A percentile compares a stretch with the other conserved stretches of the same genome.
phyloP scores from a whole-genome alignment of 352 stramenopile genomes.

The Bremia lactucae region DNA sequence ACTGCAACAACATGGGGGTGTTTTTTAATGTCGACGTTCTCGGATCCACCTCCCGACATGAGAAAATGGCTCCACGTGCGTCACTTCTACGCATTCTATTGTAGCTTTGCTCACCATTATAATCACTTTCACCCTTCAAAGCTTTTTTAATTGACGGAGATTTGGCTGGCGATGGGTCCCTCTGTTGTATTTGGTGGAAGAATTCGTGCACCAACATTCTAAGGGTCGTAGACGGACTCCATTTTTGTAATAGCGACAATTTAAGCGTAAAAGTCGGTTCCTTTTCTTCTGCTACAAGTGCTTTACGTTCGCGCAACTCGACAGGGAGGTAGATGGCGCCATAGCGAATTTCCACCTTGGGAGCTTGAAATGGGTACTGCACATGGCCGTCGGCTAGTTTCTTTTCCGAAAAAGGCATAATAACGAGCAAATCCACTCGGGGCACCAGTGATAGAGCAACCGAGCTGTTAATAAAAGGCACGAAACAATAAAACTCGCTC shows the following conservation, averaged over 20 bases:
- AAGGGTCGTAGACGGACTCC: slow-evolving; percentile 70
- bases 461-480: slow-evolving; percentile 63
- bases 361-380: slow-evolving; percentile 55
- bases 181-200: slow-evolving; percentile 41
- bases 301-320: slow-evolving; percentile 30
- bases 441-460: slow-evolving; percentile 54
- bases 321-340: slow-evolving; percentile 41
- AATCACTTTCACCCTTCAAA: not conserved
- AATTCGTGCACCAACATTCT: slow-evolving; percentile 65
- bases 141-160: slow-evolving; percentile 3
- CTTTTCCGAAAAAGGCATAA: slow-evolving; percentile 40
- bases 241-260: slow-evolving; percentile 46
- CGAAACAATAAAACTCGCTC: slow-evolving; percentile 62
- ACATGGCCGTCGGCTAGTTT: slow-evolving; percentile 18
- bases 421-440: slow-evolving; percentile 38
- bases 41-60: slow-evolving; percentile 58
- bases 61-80: slow-evolving; percentile 53
- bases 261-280: slow-evolving; percentile 28
- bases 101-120: slow-evolving; percentile 10
- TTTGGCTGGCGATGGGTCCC: slow-evolving; percentile 30
- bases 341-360: slow-evolving; percentile 32
- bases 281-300: slow-evolving; percentile 4
- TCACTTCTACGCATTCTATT: slow-evolving; percentile 65
- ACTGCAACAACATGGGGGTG: slow-evolving; percentile 61
- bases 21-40: slow-evolving; percentile 40